Evolutionary conservation across 495 filamentous ascomycete species (phyloP).

Genomic region (Elaphomyces granulatus): DNA sequence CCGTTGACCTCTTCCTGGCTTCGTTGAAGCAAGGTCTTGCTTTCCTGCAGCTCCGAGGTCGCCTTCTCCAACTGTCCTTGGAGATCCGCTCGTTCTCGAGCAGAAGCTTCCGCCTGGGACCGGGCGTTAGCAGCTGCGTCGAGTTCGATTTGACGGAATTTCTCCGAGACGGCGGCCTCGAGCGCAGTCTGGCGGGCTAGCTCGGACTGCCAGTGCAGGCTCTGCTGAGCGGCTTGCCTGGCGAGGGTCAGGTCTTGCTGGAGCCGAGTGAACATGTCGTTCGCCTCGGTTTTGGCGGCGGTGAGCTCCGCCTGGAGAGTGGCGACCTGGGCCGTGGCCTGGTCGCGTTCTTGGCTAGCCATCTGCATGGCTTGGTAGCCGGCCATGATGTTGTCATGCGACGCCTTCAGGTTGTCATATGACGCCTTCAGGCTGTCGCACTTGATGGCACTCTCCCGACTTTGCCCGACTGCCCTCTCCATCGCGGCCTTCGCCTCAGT

Average conservation of each 20-base stretch:
- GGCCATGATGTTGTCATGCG: not conserved
- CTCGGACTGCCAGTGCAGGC: not conserved
- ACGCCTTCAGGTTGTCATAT: not conserved
- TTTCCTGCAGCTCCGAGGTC: too few species aligned
- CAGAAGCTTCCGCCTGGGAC: not conserved
- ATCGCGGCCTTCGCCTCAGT: not conserved
- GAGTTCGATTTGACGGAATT: not conserved
- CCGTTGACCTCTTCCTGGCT: not conserved
- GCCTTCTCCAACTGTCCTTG: not conserved
- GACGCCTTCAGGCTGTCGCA: not conserved
- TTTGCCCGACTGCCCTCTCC: not conserved
- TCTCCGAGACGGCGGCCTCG: not conserved
- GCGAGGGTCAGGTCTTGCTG: not conserved
- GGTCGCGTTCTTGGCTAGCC: not conserved
- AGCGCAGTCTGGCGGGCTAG: not conserved
- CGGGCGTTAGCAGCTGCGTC: not conserved
- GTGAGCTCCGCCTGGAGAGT: not conserved
- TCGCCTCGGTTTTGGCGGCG: not conserved
- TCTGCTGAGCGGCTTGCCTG: not conserved
- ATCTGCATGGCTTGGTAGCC: not conserved
- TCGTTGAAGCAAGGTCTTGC: too few species aligned
- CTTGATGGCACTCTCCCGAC: not conserved
- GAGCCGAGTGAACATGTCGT: not conserved
- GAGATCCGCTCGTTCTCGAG: not conserved
- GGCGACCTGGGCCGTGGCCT: not conserved